These are phyloP conservation scores for Boletus subcaerulescens DNA, from an alignment of 768 basidiomycete species.

Conservation along the genomic window DNA sequence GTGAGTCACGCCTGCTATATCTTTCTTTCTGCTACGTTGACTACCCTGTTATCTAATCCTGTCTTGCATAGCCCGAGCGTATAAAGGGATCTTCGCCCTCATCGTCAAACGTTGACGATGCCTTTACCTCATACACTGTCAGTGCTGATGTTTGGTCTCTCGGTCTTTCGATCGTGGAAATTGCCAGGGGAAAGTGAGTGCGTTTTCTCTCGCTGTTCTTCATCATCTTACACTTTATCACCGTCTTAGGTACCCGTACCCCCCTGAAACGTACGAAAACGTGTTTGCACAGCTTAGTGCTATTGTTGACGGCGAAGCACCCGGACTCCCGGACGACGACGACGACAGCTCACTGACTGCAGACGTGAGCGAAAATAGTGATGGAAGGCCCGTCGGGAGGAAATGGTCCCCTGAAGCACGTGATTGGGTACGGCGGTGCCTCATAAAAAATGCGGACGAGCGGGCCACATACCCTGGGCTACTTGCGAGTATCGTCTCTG, in stretches of 20 bases:
- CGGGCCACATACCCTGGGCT: slow-evolving; percentile 84
- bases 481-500: slow-evolving; percentile 45
- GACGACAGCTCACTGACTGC: slow-evolving; percentile 8
- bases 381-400: slow-evolving; percentile 13
- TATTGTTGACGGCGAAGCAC: slow-evolving; percentile 93
- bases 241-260: slow-evolving; percentile 74
- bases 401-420: slow-evolving; percentile 49
- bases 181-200: slow-evolving; percentile 64
- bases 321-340: slow-evolving; percentile 70
- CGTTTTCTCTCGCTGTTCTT: neutral
- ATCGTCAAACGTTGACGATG: slow-evolving; percentile 29
- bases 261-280: slow-evolving; percentile 95
- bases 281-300: slow-evolving; percentile 97
- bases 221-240: slow-evolving; percentile 1
- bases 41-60: neutral
- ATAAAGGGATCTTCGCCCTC: slow-evolving; percentile 84
- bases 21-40: slow-evolving; percentile 5
- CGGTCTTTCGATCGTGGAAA: slow-evolving; percentile 90
- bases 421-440: slow-evolving; percentile 79
- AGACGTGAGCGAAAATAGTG: slow-evolving; percentile 14
- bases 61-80: slow-evolving; percentile 79
- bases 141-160: slow-evolving; percentile 98
- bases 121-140: slow-evolving; percentile 73
- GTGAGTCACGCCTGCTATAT: slow-evolving; percentile 49
- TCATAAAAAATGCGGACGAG: slow-evolving; percentile 75